Base-by-base conservation (phyloP, 208 protist species). In the Leishmania mexicana region DNA sequence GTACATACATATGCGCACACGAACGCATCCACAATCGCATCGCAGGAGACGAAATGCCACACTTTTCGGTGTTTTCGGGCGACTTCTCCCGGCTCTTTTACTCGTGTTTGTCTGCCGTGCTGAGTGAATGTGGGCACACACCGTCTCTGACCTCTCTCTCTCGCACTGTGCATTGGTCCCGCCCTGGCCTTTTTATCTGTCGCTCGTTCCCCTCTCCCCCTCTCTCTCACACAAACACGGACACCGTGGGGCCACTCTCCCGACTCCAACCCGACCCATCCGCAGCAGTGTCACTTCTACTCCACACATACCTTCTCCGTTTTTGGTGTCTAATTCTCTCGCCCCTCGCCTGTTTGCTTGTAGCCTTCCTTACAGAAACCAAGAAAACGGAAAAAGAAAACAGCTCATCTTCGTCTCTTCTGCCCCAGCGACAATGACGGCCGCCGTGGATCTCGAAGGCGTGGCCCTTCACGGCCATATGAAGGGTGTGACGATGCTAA, bases 401-500 rank as follows among this genome's bases (percentile, higher is more conserved):
- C 71, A 67, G 35, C 57, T 58, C 38, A 17, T 68, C 17, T 42
- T 21, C 40, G n/a, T 38, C 70, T 51, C 49, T 21, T 10, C 13
- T 24, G 45, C 28, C 54, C 51, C 58, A 71, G 73, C 75, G 17
- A 53, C 75, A 15, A 88, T 88, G 85, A 64, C 79, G 49, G 76
- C 85, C 60, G 78, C 81, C 17, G 79, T 88, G 68, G 83, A 88
- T 68, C 79, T 88, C 49, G 81, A 92, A 54, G 92, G 92, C 78
- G 76, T 96, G 58, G 88, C 93, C 62, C 90, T 98, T 21, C 93
- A 97, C 79, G 96, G 94, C 75, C 95, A 98, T 85, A 98, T 93
- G 88, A 96, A 97, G 88, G 87, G 89, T 70, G 94, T 98, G 49
- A 95, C 93, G 57, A 93, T 96, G 88, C 85, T 99, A 70, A 94